phyloP scores from a whole-genome alignment of 108 stramenopile genomes.

The Seminavis robusta region DNA sequence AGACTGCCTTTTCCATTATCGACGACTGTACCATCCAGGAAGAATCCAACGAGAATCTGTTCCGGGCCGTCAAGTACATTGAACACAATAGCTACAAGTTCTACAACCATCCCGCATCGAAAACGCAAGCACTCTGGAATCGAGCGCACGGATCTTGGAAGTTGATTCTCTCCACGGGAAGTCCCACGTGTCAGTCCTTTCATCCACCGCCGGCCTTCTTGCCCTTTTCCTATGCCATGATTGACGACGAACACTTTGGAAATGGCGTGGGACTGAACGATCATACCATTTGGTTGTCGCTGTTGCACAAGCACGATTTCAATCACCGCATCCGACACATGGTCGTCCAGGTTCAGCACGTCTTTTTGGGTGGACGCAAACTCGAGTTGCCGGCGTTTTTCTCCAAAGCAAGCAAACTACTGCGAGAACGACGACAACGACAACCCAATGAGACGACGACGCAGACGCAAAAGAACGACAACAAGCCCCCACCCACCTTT shows the following conservation, averaged over 20 bases:
- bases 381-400: conserved; percentile 21
- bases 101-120: conserved; percentile 31
- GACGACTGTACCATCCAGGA: conserved; percentile 33
- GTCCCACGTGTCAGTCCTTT: conserved; percentile 24
- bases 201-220: conserved; percentile 42
- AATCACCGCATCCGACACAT: conserved; percentile 32
- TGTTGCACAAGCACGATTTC: conserved; percentile 40
- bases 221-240: conserved; percentile 40
- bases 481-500: conserved; percentile 29
- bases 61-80: conserved; percentile 43
- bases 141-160: conserved; percentile 50
- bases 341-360: conserved; percentile 41
- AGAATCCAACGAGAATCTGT: conserved; percentile 21
- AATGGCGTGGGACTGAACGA: conserved; percentile 45
- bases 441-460: no score
- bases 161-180: conserved; percentile 37
- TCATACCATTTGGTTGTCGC: conserved; percentile 34
- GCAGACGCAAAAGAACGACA: conserved; percentile 16
- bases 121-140: conserved; percentile 33
- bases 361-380: conserved; percentile 27
- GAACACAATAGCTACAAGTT: conserved; percentile 37
- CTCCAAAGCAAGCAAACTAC: conserved; percentile 26
- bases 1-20: conserved; percentile 29
- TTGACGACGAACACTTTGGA: conserved; percentile 42
- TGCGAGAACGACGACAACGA: conserved; percentile 29